Evolutionary conservation across 768 basidiomycete genomes (phyloP), one percentile per base, ranked within the genome.

Genomic region (Trametes maxima): DNA sequence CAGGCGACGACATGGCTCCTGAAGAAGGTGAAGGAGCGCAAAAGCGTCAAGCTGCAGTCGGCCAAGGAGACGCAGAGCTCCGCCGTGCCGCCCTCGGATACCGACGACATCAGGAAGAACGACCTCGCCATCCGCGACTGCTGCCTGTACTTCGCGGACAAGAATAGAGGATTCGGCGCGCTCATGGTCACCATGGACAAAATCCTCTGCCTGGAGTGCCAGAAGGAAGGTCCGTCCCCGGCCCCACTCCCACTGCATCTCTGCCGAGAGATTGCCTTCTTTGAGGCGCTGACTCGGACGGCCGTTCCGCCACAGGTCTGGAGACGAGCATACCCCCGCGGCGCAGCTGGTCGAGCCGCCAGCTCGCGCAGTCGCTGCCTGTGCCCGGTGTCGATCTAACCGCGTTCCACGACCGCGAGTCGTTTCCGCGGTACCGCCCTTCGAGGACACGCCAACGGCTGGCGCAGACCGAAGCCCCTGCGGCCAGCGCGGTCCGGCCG

Each of bases 91-190:
- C 57, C 28, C 17, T 17, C 48, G 13, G 53, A 60, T 25, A n/a
- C 44, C 12, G 64, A 67, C 39, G 55, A 60, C n/a, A n/a, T 57
- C 36, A 65, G 69, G 47, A 54, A 56, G 55, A 92, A 91, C 67
- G 92, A 94, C 67, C 78, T 79, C 53, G 73, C 88, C 40, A 91
- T 94, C 66, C 73, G 89, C 54, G 92, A 93, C 70, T 94, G 91
- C 66, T 89, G 86, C 67, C 75, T 79, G 65, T 88, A 85, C 71
- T 90, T 87, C 63, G 54, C 61, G 48, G 71, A 67, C 55, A 72
- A 65, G 40, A 77, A 74, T 24, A 73, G 68, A 46, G 75, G 77
- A n/a, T 77, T 73, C 61, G 87, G 86, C n/a, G 75, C 81, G 54
- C 65, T 92, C 42, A 54, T 71, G 45, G 85, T 87, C 70, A 90